phyloP scores from a whole-genome alignment of 495 filamentous ascomycete genomes.

The Podospora pseudopauciseta region DNA sequence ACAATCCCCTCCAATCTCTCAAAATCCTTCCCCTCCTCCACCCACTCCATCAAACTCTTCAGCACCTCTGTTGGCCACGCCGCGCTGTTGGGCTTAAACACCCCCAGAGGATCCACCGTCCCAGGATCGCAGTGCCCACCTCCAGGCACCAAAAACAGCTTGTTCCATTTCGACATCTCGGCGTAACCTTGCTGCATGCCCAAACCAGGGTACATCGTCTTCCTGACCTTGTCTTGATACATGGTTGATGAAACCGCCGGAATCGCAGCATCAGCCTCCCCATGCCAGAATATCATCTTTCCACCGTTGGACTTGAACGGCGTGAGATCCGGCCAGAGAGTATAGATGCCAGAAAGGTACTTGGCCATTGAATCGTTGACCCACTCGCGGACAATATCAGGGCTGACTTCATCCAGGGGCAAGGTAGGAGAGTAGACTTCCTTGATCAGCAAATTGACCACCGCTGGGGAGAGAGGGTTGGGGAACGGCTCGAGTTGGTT shows the following conservation, averaged over 20 bases:
- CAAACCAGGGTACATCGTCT: constrained; percentile 46
- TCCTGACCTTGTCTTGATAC: constrained; percentile 50
- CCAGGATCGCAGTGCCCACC: constrained; percentile 48
- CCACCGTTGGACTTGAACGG: constrained; percentile 44
- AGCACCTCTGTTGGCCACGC: constrained; percentile 39
- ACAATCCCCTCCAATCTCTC: constrained; percentile 41
- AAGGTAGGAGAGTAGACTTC: constrained; percentile 34
- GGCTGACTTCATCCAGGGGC: constrained; percentile 44
- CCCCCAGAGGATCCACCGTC: constrained; percentile 38
- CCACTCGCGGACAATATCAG: constrained; percentile 48
- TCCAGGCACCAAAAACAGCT: constrained; percentile 52
- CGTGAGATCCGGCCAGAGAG: constrained; percentile 46
- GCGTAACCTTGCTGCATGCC: constrained; percentile 35
- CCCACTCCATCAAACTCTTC: constrained; percentile 49
- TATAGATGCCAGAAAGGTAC: constrained; percentile 44
- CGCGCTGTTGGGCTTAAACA: constrained; percentile 22
- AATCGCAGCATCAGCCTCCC: constrained; percentile 48
- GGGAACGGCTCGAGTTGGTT: constrained; percentile 38
- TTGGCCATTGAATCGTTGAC: constrained; percentile 40
- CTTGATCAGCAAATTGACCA: constrained; percentile 38
- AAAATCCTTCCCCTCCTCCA: constrained; percentile 45
- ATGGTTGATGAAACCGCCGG: constrained; percentile 46
- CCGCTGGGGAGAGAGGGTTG: constrained; percentile 21
- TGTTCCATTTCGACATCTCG: constrained; percentile 49
- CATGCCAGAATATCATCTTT: constrained; percentile 52